Evolutionary conservation across 495 filamentous ascomycete genomes (phyloP), one percentile per base, ranked within the genome.

Genomic region (Parathielavia appendiculata): DNA sequence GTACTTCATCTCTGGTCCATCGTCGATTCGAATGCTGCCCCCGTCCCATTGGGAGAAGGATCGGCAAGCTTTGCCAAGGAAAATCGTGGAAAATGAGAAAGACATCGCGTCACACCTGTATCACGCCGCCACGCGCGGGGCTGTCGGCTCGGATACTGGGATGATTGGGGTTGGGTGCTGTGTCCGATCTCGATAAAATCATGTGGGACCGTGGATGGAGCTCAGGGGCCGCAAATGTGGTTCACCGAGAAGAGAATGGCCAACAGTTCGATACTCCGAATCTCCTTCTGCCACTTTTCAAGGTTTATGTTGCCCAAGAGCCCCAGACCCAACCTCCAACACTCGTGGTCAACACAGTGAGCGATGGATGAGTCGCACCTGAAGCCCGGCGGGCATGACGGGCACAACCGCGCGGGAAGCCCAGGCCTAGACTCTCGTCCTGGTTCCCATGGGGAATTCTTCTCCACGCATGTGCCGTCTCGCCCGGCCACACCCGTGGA

Each of bases 291-390:
- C n/a, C n/a, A n/a, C n/a, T n/a, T n/a, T n/a, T n/a, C n/a, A n/a
- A n/a, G n/a, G n/a, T n/a, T n/a, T n/a, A n/a, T n/a, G n/a, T n/a
- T n/a, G n/a, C n/a, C n/a, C n/a, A n/a, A n/a, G n/a, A n/a, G n/a
- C n/a, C n/a, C n/a, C n/a, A n/a, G n/a, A n/a, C n/a, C n/a, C n/a
- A 23, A 30, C 8, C 45, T 48, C 11, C 22, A 14, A 22, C 26
- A 17, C 20, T 13, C 5, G 6, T 9, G 39, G 11, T 8, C 16
- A 54, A 17, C 11, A 23, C 7, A 0, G 22, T 16, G 11, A 17
- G 50, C 38, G 26, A 68, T 68, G 68, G 66, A 66, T 49, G 62
- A 59, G n/a, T 63, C 39, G 11, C 68, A 64, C 51, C 63, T 66
- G 10, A 55, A 36, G 36, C 63, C 68, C 16, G 60, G 20, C n/a